These are phyloP conservation scores for Penicillium canescens DNA, from an alignment of 495 filamentous ascomycete species.

Conservation along the genomic window DNA sequence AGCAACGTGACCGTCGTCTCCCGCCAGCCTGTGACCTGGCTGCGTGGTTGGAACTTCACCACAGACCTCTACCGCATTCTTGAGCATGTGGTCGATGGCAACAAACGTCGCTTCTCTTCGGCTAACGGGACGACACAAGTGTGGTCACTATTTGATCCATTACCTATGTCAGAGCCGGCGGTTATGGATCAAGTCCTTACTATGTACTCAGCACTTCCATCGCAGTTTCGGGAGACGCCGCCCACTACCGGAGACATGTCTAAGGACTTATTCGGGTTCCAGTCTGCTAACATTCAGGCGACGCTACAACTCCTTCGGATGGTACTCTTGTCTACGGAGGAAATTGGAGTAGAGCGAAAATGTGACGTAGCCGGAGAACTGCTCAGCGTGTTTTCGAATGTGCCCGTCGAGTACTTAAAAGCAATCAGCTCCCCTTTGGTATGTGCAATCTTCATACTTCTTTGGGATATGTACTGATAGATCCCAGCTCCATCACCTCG, in stretches of 20 bases:
- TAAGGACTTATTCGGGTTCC: conserved; percentile 46
- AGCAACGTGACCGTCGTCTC: conserved; percentile 12
- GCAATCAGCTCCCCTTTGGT: conserved; percentile 50
- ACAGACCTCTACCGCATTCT: conserved; percentile 52
- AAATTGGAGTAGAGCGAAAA: conserved; percentile 42
- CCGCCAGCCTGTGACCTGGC: conserved; percentile 35
- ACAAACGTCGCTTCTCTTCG: conserved; percentile 23
- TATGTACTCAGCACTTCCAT: conserved; percentile 40
- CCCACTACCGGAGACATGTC: conserved; percentile 30
- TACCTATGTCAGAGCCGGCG: conserved; percentile 26
- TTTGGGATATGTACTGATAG: neutral
- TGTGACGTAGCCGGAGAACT: conserved; percentile 50
- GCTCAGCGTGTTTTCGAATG: conserved; percentile 42
- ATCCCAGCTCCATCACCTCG: conserved; percentile 45
- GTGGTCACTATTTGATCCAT: conserved; percentile 26
- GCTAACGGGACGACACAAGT: conserved; percentile 29
- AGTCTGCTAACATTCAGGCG: conserved; percentile 53
- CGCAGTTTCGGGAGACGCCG: conserved; percentile 37
- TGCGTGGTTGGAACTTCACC: conserved; percentile 53
- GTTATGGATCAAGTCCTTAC: conserved; percentile 40
- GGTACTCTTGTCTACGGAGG: conserved; percentile 43
- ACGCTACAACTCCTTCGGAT: conserved; percentile 53
- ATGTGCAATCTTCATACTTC: neutral
- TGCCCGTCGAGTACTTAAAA: conserved; percentile 45
- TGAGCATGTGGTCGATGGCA: conserved; percentile 44